Percentiles rank a stretch among this genome's conserved stretches.
Conservation (phyloP, 1,139 yeast species). For the Magnusiomyces fungicola region DNA sequence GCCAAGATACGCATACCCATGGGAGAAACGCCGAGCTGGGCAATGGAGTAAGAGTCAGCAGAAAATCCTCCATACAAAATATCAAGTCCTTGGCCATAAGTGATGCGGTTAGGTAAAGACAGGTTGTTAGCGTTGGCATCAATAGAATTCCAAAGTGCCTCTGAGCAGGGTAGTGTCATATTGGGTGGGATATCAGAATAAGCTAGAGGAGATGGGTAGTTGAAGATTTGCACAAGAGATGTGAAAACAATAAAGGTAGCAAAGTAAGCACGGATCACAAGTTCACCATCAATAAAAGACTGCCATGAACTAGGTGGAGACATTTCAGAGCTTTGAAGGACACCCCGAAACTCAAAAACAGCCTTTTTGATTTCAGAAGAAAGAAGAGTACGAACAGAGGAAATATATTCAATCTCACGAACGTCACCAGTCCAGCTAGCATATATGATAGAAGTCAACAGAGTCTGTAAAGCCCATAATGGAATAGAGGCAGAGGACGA, state of each 20-base stretch:
- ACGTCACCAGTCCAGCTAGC: conserved; percentile 30
- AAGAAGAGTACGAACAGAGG: conserved; percentile 23
- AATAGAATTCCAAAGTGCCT: conserved; percentile 27
- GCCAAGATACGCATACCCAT: conserved; percentile 12
- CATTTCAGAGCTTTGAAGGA: no score
- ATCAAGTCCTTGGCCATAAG: conserved; percentile 2
- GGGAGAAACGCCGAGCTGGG: conserved; percentile 10
- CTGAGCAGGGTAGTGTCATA: conserved; percentile 29
- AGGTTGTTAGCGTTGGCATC: not conserved
- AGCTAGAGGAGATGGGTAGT: conserved; percentile 23
- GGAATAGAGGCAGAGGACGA: conserved; percentile 19
- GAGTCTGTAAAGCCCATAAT: conserved; percentile 29
- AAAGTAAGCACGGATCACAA: conserved; percentile 28
- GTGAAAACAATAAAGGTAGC: conserved; percentile 29
- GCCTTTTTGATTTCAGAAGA: conserved; percentile 12
- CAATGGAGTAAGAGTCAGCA: not conserved
- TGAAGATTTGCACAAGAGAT: conserved; percentile 27
- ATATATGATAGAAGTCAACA: conserved; percentile 26
- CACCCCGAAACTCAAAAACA: not conserved
- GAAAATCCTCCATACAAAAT: not conserved
- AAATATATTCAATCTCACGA: conserved; percentile 28
- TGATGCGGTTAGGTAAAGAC: conserved; percentile 1
- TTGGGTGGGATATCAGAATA: conserved; percentile 5
- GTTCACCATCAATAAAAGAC: conserved; percentile 22
- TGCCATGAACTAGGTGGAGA: conserved; percentile 5